Evolutionary conservation across 176 grass and related monocot species (phyloP).

Genomic region (Oryza officinalis): DNA sequence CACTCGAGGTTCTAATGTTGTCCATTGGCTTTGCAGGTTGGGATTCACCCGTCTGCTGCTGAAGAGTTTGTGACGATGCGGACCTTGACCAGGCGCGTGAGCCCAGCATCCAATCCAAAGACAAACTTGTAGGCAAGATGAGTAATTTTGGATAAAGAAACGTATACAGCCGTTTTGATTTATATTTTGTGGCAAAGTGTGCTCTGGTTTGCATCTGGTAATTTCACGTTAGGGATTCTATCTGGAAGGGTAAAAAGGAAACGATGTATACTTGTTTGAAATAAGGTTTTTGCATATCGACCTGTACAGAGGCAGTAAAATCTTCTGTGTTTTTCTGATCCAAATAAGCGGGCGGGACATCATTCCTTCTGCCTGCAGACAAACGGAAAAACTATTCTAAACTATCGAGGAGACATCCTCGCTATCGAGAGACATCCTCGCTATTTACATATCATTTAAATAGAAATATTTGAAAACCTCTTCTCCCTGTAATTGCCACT

Average conservation of each 20-base stretch:
- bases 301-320: background rate
- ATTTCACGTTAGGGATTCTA: background rate
- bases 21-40: conserved; percentile 64
- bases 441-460: too few relatives aligned
- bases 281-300: conserved; percentile 19
- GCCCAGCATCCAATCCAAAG: conserved; percentile 57
- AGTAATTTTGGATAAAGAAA: background rate
- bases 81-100: conserved; percentile 61
- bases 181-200: background rate
- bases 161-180: background rate
- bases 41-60: conserved; percentile 89
- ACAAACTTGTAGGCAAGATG: conserved; percentile 48
- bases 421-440: too few relatives aligned
- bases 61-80: conserved; percentile 97
- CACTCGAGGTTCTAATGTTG: background rate
- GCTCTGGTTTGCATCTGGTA: background rate
- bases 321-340: background rate
- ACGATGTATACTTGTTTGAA: conserved; percentile 6
- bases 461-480: too few relatives aligned
- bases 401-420: too few relatives aligned
- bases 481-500: background rate
- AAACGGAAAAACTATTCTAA: too few relatives aligned
- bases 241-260: background rate
- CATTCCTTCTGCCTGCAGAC: background rate
- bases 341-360: background rate